Percentiles rank a stretch among this genome's conserved stretches.
Conservation (phyloP, 768 basidiomycete species). For the Calocera cornea region DNA sequence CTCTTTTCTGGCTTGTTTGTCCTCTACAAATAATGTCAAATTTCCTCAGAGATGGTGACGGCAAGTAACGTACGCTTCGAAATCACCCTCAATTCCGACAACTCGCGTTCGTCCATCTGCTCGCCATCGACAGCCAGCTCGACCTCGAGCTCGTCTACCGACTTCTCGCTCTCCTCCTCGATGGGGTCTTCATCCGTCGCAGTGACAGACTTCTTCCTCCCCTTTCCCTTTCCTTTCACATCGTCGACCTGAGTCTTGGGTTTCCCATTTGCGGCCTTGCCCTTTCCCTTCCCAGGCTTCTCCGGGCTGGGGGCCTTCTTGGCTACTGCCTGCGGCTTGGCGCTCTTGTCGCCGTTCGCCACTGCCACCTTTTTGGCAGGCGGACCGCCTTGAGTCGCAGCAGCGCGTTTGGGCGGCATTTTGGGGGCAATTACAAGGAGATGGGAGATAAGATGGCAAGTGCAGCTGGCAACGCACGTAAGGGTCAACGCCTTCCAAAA, state of each 20-base stretch:
- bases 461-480: background rate
- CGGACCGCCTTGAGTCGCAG: background rate
- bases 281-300: background rate
- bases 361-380: constrained; percentile 6
- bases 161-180: constrained; percentile 7
- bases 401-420: background rate
- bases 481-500: background rate
- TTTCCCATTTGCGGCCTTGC: background rate
- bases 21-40: constrained; percentile 29
- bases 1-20: constrained; percentile 63
- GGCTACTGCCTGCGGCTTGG: background rate
- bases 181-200: background rate
- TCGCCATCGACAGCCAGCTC: constrained; percentile 11
- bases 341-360: background rate
- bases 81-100: constrained; percentile 16
- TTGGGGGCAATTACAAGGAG: background rate
- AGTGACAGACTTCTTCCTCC: constrained; percentile 5
- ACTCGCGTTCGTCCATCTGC: constrained; percentile 23
- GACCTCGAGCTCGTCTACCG: constrained; percentile 19
- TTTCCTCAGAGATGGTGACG: background rate
- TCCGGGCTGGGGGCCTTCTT: background rate
- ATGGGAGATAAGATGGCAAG: background rate
- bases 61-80: constrained; percentile 19
- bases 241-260: constrained; percentile 10
- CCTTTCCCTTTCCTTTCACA: constrained; percentile 33